These are phyloP conservation scores for Corynascus novoguineensis DNA, from an alignment of 495 filamentous ascomycete genomes.

Conservation along the genomic window DNA sequence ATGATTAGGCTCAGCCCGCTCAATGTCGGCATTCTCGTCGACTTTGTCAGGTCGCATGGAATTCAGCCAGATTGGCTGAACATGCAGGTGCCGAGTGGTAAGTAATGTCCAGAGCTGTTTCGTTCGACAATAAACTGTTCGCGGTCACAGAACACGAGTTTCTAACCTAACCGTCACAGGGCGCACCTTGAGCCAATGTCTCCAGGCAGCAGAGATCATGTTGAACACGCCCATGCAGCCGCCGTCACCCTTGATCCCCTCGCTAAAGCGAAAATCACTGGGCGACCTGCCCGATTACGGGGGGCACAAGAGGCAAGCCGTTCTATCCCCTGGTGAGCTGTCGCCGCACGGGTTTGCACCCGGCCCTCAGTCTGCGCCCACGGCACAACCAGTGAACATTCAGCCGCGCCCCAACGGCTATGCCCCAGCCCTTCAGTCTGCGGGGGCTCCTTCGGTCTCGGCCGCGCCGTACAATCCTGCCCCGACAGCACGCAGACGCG, in stretches of 20 bases:
- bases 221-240: slow-evolving; percentile 34
- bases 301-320: slow-evolving; percentile 41
- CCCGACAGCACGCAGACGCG: slow-evolving; percentile 25
- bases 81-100: slow-evolving; percentile 46
- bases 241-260: slow-evolving; percentile 33
- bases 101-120: slow-evolving; percentile 12
- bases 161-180: slow-evolving; percentile 34
- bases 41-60: slow-evolving; percentile 40
- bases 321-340: slow-evolving; percentile 24
- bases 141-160: no score
- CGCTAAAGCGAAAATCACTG: slow-evolving; percentile 41
- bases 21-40: slow-evolving; percentile 43
- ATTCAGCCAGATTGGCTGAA: slow-evolving; percentile 41
- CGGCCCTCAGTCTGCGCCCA: slow-evolving; percentile 25
- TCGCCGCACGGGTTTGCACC: slow-evolving; percentile 15
- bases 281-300: slow-evolving; percentile 39
- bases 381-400: slow-evolving; percentile 20
- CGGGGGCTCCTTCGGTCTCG: slow-evolving; percentile 26
- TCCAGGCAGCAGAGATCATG: slow-evolving; percentile 40
- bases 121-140: neutral
- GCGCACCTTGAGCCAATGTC: slow-evolving; percentile 45
- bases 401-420: slow-evolving; percentile 40
- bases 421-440: slow-evolving; percentile 21
- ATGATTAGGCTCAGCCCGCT: slow-evolving; percentile 49
- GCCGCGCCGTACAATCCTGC: slow-evolving; percentile 18